These are phyloP conservation scores for Cyberlindnera euphorbiiphila DNA, from an alignment of 805 yeast species.

Conservation along the genomic window DNA sequence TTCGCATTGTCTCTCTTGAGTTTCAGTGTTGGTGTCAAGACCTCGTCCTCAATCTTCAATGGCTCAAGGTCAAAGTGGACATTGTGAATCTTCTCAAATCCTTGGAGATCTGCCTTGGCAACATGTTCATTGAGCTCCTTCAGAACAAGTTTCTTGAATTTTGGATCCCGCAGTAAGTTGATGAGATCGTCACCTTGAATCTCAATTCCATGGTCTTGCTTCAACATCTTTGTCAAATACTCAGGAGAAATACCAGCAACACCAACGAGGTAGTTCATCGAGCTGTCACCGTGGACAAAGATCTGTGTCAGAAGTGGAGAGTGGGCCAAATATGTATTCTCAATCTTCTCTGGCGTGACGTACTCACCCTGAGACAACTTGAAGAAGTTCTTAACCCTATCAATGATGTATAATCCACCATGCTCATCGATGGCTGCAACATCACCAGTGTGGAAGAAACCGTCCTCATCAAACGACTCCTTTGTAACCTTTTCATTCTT, in stretches of 20 bases:
- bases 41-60: slow-evolving; percentile 53
- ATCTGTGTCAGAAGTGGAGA: slow-evolving; percentile 51
- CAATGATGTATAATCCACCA: slow-evolving; percentile 60
- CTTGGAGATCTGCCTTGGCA: slow-evolving; percentile 40
- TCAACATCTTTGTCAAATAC: slow-evolving; percentile 15
- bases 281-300: slow-evolving; percentile 63
- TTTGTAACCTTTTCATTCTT: slow-evolving; percentile 51
- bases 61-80: slow-evolving; percentile 54
- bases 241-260: slow-evolving; percentile 56
- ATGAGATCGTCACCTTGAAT: slow-evolving; percentile 15
- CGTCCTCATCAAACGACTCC: slow-evolving; percentile 49
- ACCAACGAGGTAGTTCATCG: slow-evolving; percentile 55
- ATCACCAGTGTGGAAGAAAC: slow-evolving; percentile 69
- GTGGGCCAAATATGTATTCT: slow-evolving; percentile 53
- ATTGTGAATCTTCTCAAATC: slow-evolving; percentile 62
- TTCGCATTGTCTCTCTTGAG: slow-evolving; percentile 49
- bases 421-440: slow-evolving; percentile 46
- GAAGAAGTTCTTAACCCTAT: slow-evolving; percentile 76
- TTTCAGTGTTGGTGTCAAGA: slow-evolving; percentile 65
- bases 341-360: slow-evolving; percentile 73
- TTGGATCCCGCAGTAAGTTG: slow-evolving; percentile 16
- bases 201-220: slow-evolving; percentile 13
- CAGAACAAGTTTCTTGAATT: slow-evolving; percentile 19
- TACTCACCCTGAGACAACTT: slow-evolving; percentile 67
- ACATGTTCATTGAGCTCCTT: slow-evolving; percentile 22